phyloP scores from a whole-genome alignment of 2,329 filamentous ascomycete genomes.

The Calonectria fujianensis region DNA sequence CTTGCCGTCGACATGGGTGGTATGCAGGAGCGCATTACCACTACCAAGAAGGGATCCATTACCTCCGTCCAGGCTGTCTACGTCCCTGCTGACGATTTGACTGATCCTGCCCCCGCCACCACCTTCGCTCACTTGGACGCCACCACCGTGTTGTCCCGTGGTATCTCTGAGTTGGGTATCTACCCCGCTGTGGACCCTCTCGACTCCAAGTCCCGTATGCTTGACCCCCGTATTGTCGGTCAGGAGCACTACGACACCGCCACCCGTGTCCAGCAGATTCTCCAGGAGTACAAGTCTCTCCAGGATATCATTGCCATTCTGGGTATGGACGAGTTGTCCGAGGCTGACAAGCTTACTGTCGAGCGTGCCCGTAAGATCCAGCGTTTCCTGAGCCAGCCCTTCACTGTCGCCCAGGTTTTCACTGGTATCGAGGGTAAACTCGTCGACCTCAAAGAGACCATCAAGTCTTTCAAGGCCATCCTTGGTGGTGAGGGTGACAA shows the following conservation, averaged over 20 bases:
- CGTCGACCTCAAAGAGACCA: conserved; percentile 99
- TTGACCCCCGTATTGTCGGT: conserved; percentile 98
- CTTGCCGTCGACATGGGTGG: conserved; percentile 99
- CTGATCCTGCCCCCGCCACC: conserved; percentile 98
- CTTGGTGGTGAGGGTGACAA: conserved; percentile 95
- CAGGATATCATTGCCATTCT: conserved; percentile 99
- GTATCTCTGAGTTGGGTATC: conserved; percentile 99
- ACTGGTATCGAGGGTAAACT: conserved; percentile 96
- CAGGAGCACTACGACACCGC: conserved; percentile 98
- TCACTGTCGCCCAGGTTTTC: conserved; percentile 91
- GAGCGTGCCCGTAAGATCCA: conserved; percentile 99
- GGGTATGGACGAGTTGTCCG: conserved; percentile 99
- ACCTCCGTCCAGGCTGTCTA: conserved; percentile 99
- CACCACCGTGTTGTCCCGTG: conserved; percentile 99
- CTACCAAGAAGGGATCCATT: conserved; percentile 99
- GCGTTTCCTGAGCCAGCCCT: conserved; percentile 99
- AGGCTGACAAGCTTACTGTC: conserved; percentile 99
- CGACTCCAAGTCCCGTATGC: conserved; percentile 99
- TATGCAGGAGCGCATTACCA: conserved; percentile 99
- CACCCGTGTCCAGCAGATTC: conserved; percentile 97
- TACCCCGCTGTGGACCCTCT: conserved; percentile 99
- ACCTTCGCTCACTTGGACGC: conserved; percentile 99
- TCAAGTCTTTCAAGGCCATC: conserved; percentile 97
- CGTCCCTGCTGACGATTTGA: conserved; percentile 99
- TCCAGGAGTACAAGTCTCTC: conserved; percentile 99